Base-by-base conservation (phyloP, 441 rosid species). In the Kokia cookei region DNA sequence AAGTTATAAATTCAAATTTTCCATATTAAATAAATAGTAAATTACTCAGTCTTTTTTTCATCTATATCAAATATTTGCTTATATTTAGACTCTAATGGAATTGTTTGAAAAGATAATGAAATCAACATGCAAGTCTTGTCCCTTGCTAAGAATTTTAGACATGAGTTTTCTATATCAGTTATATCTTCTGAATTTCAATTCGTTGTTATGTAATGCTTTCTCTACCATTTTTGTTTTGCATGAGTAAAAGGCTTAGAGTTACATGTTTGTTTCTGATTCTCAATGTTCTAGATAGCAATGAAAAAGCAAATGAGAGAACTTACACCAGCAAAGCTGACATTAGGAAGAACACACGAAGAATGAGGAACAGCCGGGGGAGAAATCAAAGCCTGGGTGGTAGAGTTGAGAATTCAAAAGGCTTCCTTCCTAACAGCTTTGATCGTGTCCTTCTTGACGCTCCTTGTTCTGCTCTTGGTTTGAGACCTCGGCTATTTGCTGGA, bases 401-500 rank as follows among this genome's bases (percentile, higher is more conserved):
- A 82, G 97, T 77, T 71, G 93, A 91, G 78, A 90, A 87, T 64
- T 95, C 92, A 5, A 84, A 86, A 84, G 97, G 99, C 67, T 93
- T 95, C 82, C 69, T 64, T 45, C 97, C 95, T 57, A 79, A 86
- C 71, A 93, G 97, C 83, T 95, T 95, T 73, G 98, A 95, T 79
- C 82, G 98, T 37, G 96, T 93, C 70, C 97, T 95, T 75, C 93
- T 95, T 55, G 99, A 95, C 77, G 97, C 98, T 80, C 99, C 99
- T 17, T 93, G 99, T 76, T 96, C 99, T 78, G 98, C 99, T 82
- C 99, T 96, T 80, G 98, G 98, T 73, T 82, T 93, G 87, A 88
- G 99, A 77, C 99, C 99, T 68, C 86, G 98, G 62, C 92, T 95
- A 71, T 95, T 90, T 77, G 86, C 91, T 77, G 91, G 88, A 64